Base-by-base conservation (phyloP, 169 alveolate species). In the Plasmodium adleri region DNA sequence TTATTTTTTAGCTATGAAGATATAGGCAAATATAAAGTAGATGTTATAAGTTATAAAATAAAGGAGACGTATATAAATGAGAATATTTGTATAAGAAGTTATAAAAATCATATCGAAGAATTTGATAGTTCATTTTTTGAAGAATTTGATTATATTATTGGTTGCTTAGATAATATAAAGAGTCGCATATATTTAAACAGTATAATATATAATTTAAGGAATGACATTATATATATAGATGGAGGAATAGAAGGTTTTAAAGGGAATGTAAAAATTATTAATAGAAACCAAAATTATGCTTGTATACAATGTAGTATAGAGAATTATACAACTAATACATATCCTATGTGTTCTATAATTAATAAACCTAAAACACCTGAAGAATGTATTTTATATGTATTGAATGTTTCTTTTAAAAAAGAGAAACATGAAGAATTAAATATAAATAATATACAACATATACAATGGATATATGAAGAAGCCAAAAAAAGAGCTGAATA, bases 221-320 rank as follows among this genome's bases (percentile, higher is more conserved):
- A 56, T 6, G 47, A 54, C 5, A 88, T 88, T 39, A 43, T 90
- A 39, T 74, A 88, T 47, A 78, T 93, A 43, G 95, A 93, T 75
- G 94, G 95, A 5, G 95, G 95, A 13, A 90, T 93, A 20, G 94
- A 93, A 64, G 93, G 88, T 15, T 75, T 93, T 24, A 88, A 80
- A 10, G 95, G 94, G 12, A 93, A 85, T 56, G 88, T 90, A 43
- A 86, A 93, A 59, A 91, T 88, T 17, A 68, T 93, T 6, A 71
- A 73, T 49, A 74, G 74, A 10, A 49, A 70, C 3, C 39, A 32
- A 8, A 59, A 91, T 32, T 64, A 90, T 47, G 95, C 91, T 6
- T 93, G 95, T 43, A 59, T 93, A 12, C 67, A 88, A 59, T 74
- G 93, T 17, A 75, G 92, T 24, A 68, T 90, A 52, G 73, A 63